phyloP scores from a whole-genome alignment of 2,329 filamentous ascomycete species.

The Beauveria australis region DNA sequence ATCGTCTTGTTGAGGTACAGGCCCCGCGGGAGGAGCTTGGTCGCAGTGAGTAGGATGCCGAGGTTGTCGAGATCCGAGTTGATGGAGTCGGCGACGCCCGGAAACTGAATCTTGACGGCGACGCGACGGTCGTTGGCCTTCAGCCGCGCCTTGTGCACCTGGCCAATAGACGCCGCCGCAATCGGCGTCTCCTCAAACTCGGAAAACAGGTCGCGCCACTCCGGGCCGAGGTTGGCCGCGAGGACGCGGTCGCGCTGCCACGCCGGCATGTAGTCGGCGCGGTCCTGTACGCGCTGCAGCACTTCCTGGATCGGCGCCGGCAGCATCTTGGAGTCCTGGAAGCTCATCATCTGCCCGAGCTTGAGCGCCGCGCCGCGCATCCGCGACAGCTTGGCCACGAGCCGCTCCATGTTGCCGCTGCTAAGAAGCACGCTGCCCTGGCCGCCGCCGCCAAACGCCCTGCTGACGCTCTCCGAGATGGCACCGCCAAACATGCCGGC shows the following conservation, averaged over 20 bases:
- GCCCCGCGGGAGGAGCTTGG: conserved; percentile 80
- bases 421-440: conserved; percentile 79
- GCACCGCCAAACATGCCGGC: conserved; percentile 94
- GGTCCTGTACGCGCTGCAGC: conserved; percentile 87
- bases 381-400: conserved; percentile 85
- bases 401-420: conserved; percentile 80
- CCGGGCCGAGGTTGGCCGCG: conserved; percentile 63
- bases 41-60: conserved; percentile 81
- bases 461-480: conserved; percentile 73
- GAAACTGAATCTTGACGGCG: conserved; percentile 96
- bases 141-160: conserved; percentile 81
- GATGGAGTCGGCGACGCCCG: conserved; percentile 90
- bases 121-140: conserved; percentile 67
- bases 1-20: conserved; percentile 96
- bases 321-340: conserved; percentile 94
- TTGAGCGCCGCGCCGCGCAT: conserved; percentile 98
- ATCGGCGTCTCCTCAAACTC: conserved; percentile 88
- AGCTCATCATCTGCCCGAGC: conserved; percentile 95
- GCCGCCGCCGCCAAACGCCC: conserved; percentile 61
- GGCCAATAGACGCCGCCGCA: conserved; percentile 92
- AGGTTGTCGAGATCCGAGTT: conserved; percentile 95
- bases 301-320: conserved; percentile 82
- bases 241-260: conserved; percentile 87
- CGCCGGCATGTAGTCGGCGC: conserved; percentile 95
- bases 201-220: conserved; percentile 78